These are phyloP conservation scores for Ceratocystis huliohia DNA, from an alignment of 2,329 filamentous ascomycete genomes.

Conservation along the genomic window DNA sequence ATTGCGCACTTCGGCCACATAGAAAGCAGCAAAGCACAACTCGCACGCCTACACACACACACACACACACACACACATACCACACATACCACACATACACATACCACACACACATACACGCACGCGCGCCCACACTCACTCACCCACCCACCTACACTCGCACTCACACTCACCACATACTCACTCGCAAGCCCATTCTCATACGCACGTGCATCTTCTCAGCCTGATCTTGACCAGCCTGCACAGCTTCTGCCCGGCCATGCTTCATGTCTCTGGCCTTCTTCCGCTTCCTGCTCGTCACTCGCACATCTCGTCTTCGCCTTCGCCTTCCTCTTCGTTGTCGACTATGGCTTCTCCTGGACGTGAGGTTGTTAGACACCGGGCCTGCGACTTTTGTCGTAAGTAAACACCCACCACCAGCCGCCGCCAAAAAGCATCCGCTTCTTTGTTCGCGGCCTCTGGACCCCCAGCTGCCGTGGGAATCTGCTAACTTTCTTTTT, in stretches of 20 bases:
- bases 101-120: no score
- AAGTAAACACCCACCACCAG: slow-evolving; percentile 28
- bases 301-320: background rate
- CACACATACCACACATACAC: no score
- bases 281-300: background rate
- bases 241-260: background rate
- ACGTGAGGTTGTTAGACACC: slow-evolving; percentile 36
- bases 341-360: slow-evolving; percentile 16
- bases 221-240: background rate
- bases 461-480: no score
- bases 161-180: background rate
- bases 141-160: background rate
- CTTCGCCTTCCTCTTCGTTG: background rate
- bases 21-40: no score
- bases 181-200: background rate
- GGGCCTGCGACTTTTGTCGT: slow-evolving; percentile 57
- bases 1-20: no score
- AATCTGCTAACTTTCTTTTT: background rate
- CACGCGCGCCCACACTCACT: no score
- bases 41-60: no score
- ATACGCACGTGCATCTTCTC: background rate
- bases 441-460: no score
- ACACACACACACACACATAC: no score
- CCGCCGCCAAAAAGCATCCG: slow-evolving; percentile 17
- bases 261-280: slow-evolving; percentile 2